Conservation (phyloP, 495 filamentous ascomycete species). For the Talaromyces liani region DNA sequence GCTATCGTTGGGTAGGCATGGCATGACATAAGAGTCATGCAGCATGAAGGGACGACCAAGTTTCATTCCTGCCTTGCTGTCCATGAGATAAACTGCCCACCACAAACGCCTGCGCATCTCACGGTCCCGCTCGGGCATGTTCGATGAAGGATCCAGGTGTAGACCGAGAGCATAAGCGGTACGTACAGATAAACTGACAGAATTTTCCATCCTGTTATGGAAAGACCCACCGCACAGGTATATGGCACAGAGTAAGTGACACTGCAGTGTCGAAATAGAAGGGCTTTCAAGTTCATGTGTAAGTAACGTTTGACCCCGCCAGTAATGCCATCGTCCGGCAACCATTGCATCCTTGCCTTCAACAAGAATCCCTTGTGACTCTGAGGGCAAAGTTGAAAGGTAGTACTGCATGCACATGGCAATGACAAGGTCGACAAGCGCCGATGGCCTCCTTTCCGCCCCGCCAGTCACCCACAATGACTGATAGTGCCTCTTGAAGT, state of each 20-base stretch:
- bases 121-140: conserved; percentile 23
- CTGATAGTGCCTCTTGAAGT: conserved; percentile 40
- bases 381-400: conserved; percentile 18
- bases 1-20: conserved; percentile 31
- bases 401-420: conserved; percentile 49
- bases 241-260: conserved; percentile 35
- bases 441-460: conserved; percentile 34
- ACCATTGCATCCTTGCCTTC: conserved; percentile 31
- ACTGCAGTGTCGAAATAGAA: conserved; percentile 43
- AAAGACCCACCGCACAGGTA: conserved; percentile 41
- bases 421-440: conserved; percentile 47
- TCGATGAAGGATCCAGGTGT: conserved; percentile 36
- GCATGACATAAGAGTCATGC: conserved; percentile 24
- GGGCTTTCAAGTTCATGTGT: conserved; percentile 41
- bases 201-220: conserved; percentile 41
- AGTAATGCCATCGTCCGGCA: conserved; percentile 38
- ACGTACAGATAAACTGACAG: conserved; percentile 32
- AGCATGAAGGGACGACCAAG: conserved; percentile 42
- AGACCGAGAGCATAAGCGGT: conserved; percentile 46
- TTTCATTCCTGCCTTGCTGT: conserved; percentile 42
- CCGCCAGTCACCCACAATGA: conserved; percentile 34
- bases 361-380: conserved; percentile 5
- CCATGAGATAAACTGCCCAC: conserved; percentile 43
- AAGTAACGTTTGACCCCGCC: conserved; percentile 38
- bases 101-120: conserved; percentile 42